Evolutionary conservation across 2,329 filamentous ascomycete species (phyloP).

Genomic region (Aspergillus eucalypticola): DNA sequence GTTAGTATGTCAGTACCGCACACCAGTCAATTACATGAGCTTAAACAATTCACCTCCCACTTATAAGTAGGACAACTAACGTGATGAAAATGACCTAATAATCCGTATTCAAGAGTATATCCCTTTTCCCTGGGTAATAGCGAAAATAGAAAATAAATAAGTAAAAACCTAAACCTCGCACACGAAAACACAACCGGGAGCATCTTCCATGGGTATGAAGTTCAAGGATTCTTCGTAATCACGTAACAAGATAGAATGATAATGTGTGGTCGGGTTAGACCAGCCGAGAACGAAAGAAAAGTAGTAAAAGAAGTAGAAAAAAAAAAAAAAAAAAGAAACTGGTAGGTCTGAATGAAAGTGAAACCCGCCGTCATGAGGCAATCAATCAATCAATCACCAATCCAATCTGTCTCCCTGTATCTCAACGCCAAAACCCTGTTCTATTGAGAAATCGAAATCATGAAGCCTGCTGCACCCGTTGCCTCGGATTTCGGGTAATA

Average conservation of each 20-base stretch:
- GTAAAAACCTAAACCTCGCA: conserved; percentile 4
- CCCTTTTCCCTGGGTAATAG: no score
- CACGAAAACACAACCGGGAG: conserved; percentile 12
- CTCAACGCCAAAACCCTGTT: conserved; percentile 28
- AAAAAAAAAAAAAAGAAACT: conserved; percentile 2
- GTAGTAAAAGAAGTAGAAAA: conserved; percentile 8
- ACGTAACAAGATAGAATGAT: conserved; percentile 16
- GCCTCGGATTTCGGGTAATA: neutral
- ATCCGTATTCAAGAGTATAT: neutral
- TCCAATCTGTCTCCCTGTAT: conserved; percentile 17
- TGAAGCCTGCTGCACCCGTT: neutral
- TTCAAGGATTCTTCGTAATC: conserved; percentile 22
- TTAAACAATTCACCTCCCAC: no score
- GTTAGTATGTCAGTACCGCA: no score
- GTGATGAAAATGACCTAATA: neutral
- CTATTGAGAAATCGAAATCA: conserved; percentile 18
- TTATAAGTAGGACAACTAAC: no score
- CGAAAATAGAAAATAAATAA: no score
- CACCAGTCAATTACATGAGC: no score
- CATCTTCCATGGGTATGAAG: conserved; percentile 25
- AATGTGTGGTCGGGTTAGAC: neutral
- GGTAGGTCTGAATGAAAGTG: conserved; percentile 10
- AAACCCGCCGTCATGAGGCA: conserved; percentile 7
- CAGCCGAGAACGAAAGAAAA: conserved; percentile 9
- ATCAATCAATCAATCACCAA: conserved; percentile 4